A percentile compares a stretch with the other conserved stretches of the same genome.
phyloP scores from a whole-genome alignment of 345 rosid genomes.

The Eucalyptus rudis region DNA sequence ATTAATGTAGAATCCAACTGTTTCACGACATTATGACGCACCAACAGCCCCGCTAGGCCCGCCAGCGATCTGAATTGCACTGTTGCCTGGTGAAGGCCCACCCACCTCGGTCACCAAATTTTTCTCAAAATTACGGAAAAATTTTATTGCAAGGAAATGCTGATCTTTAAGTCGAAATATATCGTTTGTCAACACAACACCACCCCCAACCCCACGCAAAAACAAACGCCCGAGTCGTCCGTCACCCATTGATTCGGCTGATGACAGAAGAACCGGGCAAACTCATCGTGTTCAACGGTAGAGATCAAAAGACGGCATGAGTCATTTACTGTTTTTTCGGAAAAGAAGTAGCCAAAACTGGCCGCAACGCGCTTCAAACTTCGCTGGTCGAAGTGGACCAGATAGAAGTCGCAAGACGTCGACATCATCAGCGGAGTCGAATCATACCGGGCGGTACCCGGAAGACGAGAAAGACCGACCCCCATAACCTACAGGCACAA shows the following conservation, averaged over 20 bases:
- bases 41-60: not conserved
- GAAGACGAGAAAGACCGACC: not conserved
- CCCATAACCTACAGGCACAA: not conserved
- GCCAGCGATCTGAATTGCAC: not conserved
- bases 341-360: not conserved
- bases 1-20: not conserved
- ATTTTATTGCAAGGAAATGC: not conserved
- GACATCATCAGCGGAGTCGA: not conserved
- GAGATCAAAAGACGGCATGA: not conserved
- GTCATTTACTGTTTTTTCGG: not conserved
- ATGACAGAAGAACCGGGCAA: not conserved
- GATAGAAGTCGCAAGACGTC: not conserved
- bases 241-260: not conserved
- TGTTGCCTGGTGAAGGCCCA: not conserved
- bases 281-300: not conserved
- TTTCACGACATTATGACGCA: not conserved
- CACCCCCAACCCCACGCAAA: too few relatives aligned
- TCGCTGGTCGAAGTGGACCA: not conserved
- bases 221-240: not conserved
- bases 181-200: not conserved
- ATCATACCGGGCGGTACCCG: not conserved
- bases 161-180: not conserved
- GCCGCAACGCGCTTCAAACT: not conserved
- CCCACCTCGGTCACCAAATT: not conserved
- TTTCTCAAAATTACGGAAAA: not conserved